phyloP scores from a whole-genome alignment of 352 stramenopile genomes.

The Phytophthora nicotianae region DNA sequence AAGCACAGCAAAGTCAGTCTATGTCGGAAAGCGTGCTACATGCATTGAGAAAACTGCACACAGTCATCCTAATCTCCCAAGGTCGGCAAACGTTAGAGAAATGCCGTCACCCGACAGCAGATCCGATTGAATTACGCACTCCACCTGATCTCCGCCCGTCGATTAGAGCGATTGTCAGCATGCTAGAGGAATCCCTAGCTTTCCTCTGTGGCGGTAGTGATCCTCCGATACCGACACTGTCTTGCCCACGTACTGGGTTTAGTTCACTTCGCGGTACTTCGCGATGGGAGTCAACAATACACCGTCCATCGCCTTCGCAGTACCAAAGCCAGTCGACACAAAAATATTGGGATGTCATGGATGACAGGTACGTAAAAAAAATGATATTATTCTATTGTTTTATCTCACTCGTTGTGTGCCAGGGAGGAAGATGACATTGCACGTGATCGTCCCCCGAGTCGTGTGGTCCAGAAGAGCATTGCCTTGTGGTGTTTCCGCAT shows the following conservation, averaged over 20 bases:
- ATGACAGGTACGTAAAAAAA: constrained; percentile 38
- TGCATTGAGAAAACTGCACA: constrained; percentile 54
- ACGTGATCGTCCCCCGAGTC: constrained; percentile 33
- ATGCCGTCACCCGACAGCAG: constrained; percentile 61
- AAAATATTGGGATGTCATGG: constrained; percentile 46
- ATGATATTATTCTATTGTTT: constrained; percentile 3
- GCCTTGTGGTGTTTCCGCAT: constrained; percentile 77
- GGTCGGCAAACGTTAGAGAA: constrained; percentile 35
- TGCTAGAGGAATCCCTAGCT: constrained; percentile 40
- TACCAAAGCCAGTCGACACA: constrained; percentile 15
- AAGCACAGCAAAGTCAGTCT: constrained; percentile 37
- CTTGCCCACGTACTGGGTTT: constrained; percentile 23
- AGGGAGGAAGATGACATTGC: constrained; percentile 35
- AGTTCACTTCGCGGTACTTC: constrained; percentile 21
- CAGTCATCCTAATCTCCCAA: constrained; percentile 76
- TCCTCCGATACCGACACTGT: constrained; percentile 2
- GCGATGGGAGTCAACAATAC: constrained; percentile 27
- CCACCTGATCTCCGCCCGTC: constrained; percentile 61
- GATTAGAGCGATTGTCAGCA: constrained; percentile 58
- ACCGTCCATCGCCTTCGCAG: constrained; percentile 8
- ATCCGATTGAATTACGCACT: constrained; percentile 61
- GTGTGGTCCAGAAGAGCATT: constrained; percentile 41
- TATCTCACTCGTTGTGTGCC: constrained; percentile 8
- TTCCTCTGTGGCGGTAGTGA: constrained; percentile 16
- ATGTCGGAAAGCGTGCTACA: constrained; percentile 43